Conservation (phyloP, 1,284 basidiomycete genomes). For the Wallemia mellicola region DNA sequence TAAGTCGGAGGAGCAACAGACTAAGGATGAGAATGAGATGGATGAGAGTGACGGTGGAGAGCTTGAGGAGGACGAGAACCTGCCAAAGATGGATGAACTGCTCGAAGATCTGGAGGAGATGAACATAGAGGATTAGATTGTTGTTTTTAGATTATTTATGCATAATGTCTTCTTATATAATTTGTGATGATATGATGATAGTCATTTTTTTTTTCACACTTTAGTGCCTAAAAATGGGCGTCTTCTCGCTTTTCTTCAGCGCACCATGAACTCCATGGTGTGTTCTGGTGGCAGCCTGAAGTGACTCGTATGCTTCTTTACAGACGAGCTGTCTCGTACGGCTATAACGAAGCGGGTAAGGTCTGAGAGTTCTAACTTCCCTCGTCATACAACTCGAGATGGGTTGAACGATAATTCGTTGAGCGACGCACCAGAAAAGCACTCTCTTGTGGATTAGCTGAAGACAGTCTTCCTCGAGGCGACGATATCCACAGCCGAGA, state of each 20-base stretch:
- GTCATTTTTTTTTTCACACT: no score
- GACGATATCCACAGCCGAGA: neutral
- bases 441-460: neutral
- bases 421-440: neutral
- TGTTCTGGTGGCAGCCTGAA: neutral
- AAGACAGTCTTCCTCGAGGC: neutral
- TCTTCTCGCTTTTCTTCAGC: no score
- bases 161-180: neutral
- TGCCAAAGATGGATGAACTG: slow-evolving; percentile 74
- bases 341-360: neutral
- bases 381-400: neutral
- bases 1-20: slow-evolving; percentile 22
- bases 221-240: no score
- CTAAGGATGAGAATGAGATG: slow-evolving; percentile 14
- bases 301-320: slow-evolving; percentile 1
- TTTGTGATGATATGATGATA: neutral
- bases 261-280: no score
- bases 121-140: slow-evolving; percentile 11
- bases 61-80: slow-evolving; percentile 56
- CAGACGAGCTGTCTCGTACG: neutral
- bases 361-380: neutral
- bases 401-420: neutral
- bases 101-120: slow-evolving; percentile 59
- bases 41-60: slow-evolving; percentile 22
- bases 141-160: neutral